Percentiles rank a stretch among this genome's conserved stretches.
Evolutionary conservation across 306 rosid species (phyloP).

Genomic region (Dicorynia guianensis): DNA sequence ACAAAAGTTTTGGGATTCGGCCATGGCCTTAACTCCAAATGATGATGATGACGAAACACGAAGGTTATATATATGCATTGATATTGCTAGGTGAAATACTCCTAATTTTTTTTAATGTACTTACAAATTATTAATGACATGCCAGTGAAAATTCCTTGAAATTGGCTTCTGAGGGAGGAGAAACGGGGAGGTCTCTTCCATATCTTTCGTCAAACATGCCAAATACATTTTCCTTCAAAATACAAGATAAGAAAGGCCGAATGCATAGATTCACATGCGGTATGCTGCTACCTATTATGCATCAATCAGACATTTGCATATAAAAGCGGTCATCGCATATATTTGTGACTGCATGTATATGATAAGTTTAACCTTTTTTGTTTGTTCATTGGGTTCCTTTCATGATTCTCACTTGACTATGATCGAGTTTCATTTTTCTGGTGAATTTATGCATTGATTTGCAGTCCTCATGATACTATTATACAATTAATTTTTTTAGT

Average conservation of each 20-base stretch:
- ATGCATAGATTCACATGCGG: constrained; percentile 94
- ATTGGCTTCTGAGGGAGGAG: constrained; percentile 89
- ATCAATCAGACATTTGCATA: constrained; percentile 15
- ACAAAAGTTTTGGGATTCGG: constrained; percentile 99
- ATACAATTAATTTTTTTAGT: not conserved
- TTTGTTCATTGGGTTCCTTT: constrained; percentile 29
- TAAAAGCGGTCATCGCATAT: not conserved
- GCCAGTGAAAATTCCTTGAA: constrained; percentile 82
- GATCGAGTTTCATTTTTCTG: constrained; percentile 13
- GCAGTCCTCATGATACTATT: not conserved
- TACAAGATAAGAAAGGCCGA: constrained; percentile 88
- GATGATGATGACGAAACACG: constrained; percentile 84
- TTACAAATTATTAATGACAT: constrained; percentile 41
- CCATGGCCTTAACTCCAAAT: constrained; percentile 77
- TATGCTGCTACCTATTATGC: constrained; percentile 57
- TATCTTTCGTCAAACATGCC: constrained; percentile 57
- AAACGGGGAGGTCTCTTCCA: constrained; percentile 66
- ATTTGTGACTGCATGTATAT: constrained; percentile 32
- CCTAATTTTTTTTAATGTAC: constrained; percentile 30
- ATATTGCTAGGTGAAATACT: constrained; percentile 19
- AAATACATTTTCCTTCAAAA: constrained; percentile 75
- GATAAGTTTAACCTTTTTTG: constrained; percentile 18
- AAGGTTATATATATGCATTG: constrained; percentile 58
- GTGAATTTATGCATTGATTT: not conserved
- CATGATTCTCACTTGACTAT: constrained; percentile 26